phyloP scores from a whole-genome alignment of 257 asterid genomes.

The Gardenia jasminoides region DNA sequence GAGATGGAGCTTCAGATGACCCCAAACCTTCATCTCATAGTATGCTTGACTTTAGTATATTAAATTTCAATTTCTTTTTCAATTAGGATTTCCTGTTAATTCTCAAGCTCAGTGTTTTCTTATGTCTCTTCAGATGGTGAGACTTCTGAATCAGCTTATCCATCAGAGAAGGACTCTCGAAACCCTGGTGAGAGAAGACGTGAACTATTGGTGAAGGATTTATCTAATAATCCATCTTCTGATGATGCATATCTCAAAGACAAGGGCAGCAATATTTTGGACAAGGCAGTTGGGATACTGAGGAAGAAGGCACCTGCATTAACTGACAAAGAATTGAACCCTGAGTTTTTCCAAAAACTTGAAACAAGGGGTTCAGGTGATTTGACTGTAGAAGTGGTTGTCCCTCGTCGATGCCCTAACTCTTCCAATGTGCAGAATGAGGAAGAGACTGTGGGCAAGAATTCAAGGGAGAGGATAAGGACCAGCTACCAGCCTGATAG shows the following conservation, averaged over 20 bases:
- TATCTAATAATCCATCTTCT: constrained; percentile 55
- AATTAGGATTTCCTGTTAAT: neutral
- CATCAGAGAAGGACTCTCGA: constrained; percentile 47
- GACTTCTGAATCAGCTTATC: constrained; percentile 56
- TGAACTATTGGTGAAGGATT: constrained; percentile 43
- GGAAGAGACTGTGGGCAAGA: constrained; percentile 52
- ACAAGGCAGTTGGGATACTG: constrained; percentile 85
- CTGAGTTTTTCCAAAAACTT: constrained; percentile 92
- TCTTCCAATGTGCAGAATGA: constrained; percentile 51
- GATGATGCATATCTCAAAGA: constrained; percentile 42
- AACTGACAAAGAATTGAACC: constrained; percentile 86
- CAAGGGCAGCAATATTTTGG: constrained; percentile 58
- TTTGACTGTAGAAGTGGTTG: constrained; percentile 92
- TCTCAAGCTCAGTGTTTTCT: constrained; percentile 22
- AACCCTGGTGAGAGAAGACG: constrained; percentile 44
- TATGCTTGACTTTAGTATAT: constrained; percentile 22
- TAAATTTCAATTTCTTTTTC: neutral
- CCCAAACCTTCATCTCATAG: constrained; percentile 66
- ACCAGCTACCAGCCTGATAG: constrained; percentile 44
- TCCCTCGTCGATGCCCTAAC: constrained; percentile 74
- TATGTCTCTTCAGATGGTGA: constrained; percentile 56
- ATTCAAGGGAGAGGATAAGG: constrained; percentile 44
- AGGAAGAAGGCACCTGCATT: constrained; percentile 85
- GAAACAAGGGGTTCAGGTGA: constrained; percentile 81
- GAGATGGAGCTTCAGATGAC: constrained; percentile 73